Evolutionary conservation across 2,329 filamentous ascomycete species (phyloP), one percentile per base, ranked within the genome.

Genomic region (Colletotrichum sidae): DNA sequence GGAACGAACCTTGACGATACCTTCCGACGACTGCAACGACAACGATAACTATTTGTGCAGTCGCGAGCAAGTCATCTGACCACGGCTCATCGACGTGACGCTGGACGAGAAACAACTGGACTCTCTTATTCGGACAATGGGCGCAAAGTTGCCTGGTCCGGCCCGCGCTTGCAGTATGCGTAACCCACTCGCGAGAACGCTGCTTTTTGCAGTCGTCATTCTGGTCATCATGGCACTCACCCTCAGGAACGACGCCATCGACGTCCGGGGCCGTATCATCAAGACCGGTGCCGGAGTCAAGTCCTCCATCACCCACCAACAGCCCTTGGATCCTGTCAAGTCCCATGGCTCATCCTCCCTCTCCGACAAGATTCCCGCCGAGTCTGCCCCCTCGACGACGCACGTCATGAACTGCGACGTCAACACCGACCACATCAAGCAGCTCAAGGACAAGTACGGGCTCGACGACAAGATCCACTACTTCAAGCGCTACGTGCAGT

Each of bases 401-500:
- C 75, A 78, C 60, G 69, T 76, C 17, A 82, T 85, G 79, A 78
- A 84, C 70, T 88, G 85, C 75, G 77, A 78, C 67, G 74, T 84
- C 62, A 81, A 88, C 72, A 76, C 77, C 46, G 77, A 78, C 11
- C 79, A 82, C 56, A 78, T 88, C 60, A 74, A 75, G 53, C 73
- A 77, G 6, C 71, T 87, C 60, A 79, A 82, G 69, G 70, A 81
- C 34, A 81, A 79, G 67, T 84, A 84, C 69, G 74, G 77, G 9
- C 77, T 88, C 11, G 77, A 80, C 33, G 79, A 84, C 45, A 78
- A 78, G 44, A 84, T 88, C 68, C 82, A 88, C 68, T 88, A 88
- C 75, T 79, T 82, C 63, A 85, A 85, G 74, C 81, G 86, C 60
- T 86, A 87, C 69, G 76, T 88, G 33, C 82, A 82, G 69, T 83